Evolutionary conservation across 805 yeast species (phyloP).

Genomic region (Vanderwaltozyma polyspora): DNA sequence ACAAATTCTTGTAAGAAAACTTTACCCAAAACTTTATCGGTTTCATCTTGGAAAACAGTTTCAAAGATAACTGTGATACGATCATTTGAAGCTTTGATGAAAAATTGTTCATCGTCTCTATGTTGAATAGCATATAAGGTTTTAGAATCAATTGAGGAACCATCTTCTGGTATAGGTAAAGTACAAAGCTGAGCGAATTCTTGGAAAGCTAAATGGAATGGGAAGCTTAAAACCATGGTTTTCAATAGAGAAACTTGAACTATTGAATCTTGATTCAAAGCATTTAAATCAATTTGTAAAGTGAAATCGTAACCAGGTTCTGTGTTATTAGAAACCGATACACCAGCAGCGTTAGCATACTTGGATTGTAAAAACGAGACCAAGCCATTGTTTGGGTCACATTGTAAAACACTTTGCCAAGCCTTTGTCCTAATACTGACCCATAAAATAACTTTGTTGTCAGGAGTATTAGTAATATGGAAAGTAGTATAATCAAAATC

Average conservation of each 20-base stretch:
- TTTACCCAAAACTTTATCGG: slow-evolving; percentile 83
- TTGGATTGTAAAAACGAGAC: slow-evolving; percentile 14
- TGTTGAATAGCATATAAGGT: slow-evolving; percentile 45
- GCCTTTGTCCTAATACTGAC: slow-evolving; percentile 26
- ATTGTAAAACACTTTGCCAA: slow-evolving; percentile 19
- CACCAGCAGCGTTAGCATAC: slow-evolving; percentile 12
- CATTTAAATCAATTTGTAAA: slow-evolving; percentile 51
- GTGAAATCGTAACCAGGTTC: slow-evolving; percentile 82
- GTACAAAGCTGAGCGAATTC: slow-evolving; percentile 60
- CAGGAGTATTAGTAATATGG: slow-evolving; percentile 71
- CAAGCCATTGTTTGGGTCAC: slow-evolving; percentile 11
- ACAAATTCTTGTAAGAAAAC: slow-evolving; percentile 89
- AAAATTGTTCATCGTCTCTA: slow-evolving; percentile 89
- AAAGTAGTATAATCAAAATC: slow-evolving; percentile 95
- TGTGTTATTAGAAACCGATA: slow-evolving; percentile 9
- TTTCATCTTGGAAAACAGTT: slow-evolving; percentile 90
- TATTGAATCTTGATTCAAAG: slow-evolving; percentile 44
- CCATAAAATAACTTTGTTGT: slow-evolving; percentile 38
- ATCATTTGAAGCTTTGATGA: slow-evolving; percentile 83
- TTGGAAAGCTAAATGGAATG: slow-evolving; percentile 76
- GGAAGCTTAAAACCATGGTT: slow-evolving; percentile 83
- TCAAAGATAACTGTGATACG: slow-evolving; percentile 95
- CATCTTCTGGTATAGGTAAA: slow-evolving; percentile 18
- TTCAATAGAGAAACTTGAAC: slow-evolving; percentile 63
- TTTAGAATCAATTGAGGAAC: slow-evolving; percentile 16